phyloP scores from a whole-genome alignment of 129 eudicot species.

The Centaurea solstitialis region DNA sequence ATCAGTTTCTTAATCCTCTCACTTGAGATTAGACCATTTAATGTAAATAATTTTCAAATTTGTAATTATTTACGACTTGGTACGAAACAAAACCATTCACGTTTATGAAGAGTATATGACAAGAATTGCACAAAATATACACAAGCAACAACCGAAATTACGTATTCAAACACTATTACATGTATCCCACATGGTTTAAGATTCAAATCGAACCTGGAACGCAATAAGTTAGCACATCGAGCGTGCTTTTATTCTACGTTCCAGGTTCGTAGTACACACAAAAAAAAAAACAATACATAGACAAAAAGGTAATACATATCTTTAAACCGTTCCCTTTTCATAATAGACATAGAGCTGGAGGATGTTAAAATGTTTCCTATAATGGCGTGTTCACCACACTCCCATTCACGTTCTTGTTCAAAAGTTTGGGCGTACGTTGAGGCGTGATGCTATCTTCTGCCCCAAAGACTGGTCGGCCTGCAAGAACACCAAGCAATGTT shows the following conservation, averaged over 20 bases:
- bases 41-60: too few species aligned
- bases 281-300: not conserved
- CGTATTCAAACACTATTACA: conserved; percentile 1
- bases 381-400: not conserved
- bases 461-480: conserved; percentile 78
- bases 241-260: conserved; percentile 5
- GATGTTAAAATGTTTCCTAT: not conserved
- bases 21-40: too few species aligned
- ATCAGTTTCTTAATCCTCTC: too few species aligned
- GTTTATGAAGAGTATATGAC: not conserved
- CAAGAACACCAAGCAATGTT: conserved; percentile 1
- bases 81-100: not conserved
- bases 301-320: not conserved
- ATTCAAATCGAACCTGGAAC: not conserved
- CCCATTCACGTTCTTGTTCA: conserved; percentile 21
- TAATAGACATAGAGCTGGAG: not conserved
- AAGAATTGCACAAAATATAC: not conserved
- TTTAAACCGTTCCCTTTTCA: not conserved
- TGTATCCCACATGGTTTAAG: not conserved
- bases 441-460: conserved; percentile 70
- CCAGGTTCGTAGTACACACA: not conserved
- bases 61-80: not conserved
- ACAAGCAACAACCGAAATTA: not conserved
- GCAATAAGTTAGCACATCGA: not conserved
- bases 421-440: conserved; percentile 61